Base-by-base conservation (phyloP, 2,329 filamentous ascomycete genomes). In the Balansia obtecta region DNA sequence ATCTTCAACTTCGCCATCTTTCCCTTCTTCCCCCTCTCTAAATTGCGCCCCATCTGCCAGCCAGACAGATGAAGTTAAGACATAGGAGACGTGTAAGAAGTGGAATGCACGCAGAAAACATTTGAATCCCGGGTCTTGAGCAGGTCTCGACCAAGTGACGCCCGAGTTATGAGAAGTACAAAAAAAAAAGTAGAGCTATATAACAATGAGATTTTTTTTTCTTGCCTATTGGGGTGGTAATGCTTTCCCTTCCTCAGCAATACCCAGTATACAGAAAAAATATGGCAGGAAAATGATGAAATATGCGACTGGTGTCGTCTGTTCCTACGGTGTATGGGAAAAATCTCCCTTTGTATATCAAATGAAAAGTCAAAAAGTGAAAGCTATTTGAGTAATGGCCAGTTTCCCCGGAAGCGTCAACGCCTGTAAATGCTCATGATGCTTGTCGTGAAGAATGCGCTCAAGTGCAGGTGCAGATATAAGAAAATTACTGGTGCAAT, bases 381-480 rank as follows among this genome's bases (percentile, higher is more conserved):
- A 42, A 38, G 46, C 42, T 15, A 22, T 37, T 13, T 13, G 12
- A 27, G 27, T 44, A 15, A 33, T n/a, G 7, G 16, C 15, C 4
- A 4, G 4, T 33, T 39, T 30, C 9, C 9, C 27, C 34, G n/a
- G 46, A 48, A 42, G 18, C 18, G 34, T 18, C 30, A 52, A 53
- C 52, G 46, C 50, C 49, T 46, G 49, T 49, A 50, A 42, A 53
- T 53, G 46, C 50, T 39, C 6, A 41, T 34, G 9, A 11, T 32
- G 30, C 18, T 37, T 49, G 42, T 37, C 41, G 13, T 10, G 15
- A 27, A 34, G 38, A 16, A 45, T 8, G 20, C 15, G 32, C 39
- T 32, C 33, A 9, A 7, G 40, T 18, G 16, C 40, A 53, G 34
- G 37, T 43, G 32, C 27, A 22, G 13, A 40, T 18, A 39, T 27